phyloP scores from a whole-genome alignment of 176 grass and related monocot genomes.

The Cenchrus americanus region DNA sequence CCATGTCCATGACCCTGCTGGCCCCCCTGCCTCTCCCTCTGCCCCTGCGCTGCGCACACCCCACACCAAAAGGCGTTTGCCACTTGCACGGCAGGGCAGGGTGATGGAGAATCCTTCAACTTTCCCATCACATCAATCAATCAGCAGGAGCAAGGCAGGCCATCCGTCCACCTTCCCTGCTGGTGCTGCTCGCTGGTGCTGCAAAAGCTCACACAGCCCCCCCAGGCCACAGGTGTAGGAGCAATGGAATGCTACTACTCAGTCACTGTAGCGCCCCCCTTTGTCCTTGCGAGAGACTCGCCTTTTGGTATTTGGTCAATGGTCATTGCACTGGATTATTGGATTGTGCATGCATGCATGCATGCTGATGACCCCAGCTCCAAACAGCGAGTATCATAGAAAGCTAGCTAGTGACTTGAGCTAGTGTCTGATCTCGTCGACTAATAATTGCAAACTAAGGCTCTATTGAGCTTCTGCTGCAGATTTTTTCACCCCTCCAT shows the following conservation, averaged over 20 bases:
- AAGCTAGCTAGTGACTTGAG: slow-evolving; percentile 24
- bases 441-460: background rate
- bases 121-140: slow-evolving; percentile 49
- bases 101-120: slow-evolving; percentile 34
- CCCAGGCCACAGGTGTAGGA: slow-evolving; percentile 32
- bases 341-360: background rate
- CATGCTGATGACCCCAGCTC: background rate
- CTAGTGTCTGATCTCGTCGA: background rate
- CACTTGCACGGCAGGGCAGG: slow-evolving; percentile 6
- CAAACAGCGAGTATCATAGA: slow-evolving; percentile 11
- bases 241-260: background rate
- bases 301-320: background rate
- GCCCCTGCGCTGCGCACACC: background rate
- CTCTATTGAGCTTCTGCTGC: no score
- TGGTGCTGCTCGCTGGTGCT: no score
- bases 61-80: slow-evolving; percentile 33
- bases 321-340: background rate
- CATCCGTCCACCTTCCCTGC: background rate
- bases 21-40: background rate
- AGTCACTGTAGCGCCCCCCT: background rate
- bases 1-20: background rate
- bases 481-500: no score
- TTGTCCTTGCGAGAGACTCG: background rate
- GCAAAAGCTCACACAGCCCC: slow-evolving; percentile 30
- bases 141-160: background rate